These are phyloP conservation scores for Albugo laibachii DNA, from an alignment of 352 stramenopile species.

Conservation along the genomic window DNA sequence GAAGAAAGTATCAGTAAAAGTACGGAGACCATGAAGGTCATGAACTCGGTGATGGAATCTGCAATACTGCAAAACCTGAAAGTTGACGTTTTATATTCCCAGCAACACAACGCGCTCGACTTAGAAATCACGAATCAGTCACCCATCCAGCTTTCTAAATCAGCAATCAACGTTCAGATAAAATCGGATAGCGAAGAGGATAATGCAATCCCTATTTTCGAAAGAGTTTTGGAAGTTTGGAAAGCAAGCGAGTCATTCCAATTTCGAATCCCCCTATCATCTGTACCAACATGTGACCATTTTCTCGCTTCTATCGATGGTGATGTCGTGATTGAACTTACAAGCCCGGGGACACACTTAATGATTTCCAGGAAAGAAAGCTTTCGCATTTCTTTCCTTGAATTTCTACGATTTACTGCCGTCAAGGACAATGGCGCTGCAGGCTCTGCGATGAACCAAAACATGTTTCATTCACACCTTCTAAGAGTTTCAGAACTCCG, in stretches of 20 bases:
- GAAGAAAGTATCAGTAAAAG: slow-evolving; percentile 44
- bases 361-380: slow-evolving; percentile 21
- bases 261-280: slow-evolving; percentile 4
- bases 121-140: slow-evolving; percentile 29
- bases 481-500: slow-evolving; percentile 21
- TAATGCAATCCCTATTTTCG: background rate
- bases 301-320: slow-evolving; percentile 2
- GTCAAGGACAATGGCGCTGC: slow-evolving; percentile 6
- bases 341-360: slow-evolving; percentile 38
- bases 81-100: slow-evolving; percentile 12
- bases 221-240: background rate
- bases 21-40: slow-evolving; percentile 56
- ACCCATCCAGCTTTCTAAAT: slow-evolving; percentile 24
- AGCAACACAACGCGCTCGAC: slow-evolving; percentile 5
- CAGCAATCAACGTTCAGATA: background rate
- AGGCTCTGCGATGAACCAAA: slow-evolving; percentile 4
- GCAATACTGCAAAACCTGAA: slow-evolving; percentile 46
- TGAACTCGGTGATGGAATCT: slow-evolving; percentile 67
- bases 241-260: background rate
- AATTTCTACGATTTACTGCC: slow-evolving; percentile 14
- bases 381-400: slow-evolving; percentile 26
- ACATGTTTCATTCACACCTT: slow-evolving; percentile 9
- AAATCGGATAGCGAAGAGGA: background rate
- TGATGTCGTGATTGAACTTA: slow-evolving; percentile 17
- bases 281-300: background rate